Evolutionary conservation across 2,329 filamentous ascomycete genomes (phyloP).

Genomic region (Talaromyces albobiverticillius): DNA sequence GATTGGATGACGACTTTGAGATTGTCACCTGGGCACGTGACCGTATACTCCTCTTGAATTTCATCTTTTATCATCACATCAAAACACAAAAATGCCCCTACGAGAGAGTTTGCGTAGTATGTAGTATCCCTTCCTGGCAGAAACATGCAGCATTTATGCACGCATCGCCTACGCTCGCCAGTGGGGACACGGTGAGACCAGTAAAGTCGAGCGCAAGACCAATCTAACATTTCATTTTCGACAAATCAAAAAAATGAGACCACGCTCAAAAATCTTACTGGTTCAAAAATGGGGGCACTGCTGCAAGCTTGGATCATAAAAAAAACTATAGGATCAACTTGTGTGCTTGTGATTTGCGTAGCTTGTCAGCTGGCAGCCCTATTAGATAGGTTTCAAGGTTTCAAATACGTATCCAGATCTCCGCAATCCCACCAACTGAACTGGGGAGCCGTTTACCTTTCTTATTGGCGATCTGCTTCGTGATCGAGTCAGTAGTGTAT

Average conservation of each 20-base stretch:
- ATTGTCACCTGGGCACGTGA: not conserved
- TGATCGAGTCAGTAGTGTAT: not conserved
- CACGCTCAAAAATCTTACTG: conserved; percentile 3
- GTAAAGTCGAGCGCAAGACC: not conserved
- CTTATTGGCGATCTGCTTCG: not conserved
- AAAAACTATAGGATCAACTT: too few species aligned
- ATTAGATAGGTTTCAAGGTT: not conserved
- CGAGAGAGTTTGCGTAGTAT: too few species aligned
- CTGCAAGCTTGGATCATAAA: not conserved
- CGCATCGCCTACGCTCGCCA: not conserved
- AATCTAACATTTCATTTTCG: not conserved
- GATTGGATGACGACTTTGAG: not conserved
- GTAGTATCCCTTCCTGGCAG: not conserved
- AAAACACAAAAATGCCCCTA: too few species aligned
- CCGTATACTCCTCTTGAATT: too few species aligned
- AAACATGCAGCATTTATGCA: not conserved
- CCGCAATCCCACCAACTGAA: not conserved
- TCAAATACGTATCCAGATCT: not conserved
- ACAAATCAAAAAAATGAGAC: conserved; percentile 6
- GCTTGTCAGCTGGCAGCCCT: not conserved
- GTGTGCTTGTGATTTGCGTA: not conserved
- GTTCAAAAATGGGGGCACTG: not conserved
- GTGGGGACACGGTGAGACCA: not conserved
- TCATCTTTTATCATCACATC: too few species aligned
- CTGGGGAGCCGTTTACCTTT: too few species aligned